Base-by-base conservation (phyloP, 768 basidiomycete genomes). In the Suillus decipiens region DNA sequence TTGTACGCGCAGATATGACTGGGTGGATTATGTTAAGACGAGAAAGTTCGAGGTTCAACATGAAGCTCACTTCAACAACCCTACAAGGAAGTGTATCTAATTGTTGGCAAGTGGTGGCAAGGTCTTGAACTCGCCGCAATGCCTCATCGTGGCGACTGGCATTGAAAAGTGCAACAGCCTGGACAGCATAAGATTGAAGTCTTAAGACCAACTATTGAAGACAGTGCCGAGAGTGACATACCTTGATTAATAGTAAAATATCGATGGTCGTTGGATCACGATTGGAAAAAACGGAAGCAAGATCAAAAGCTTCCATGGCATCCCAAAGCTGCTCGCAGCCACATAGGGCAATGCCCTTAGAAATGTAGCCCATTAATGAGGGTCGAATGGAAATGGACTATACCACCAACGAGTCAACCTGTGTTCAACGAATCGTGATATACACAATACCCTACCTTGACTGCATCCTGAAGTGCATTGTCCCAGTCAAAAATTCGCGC, bases 81-180 rank as follows among this genome's bases (percentile, higher is more conserved):
- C 8, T 48, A 15, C 47, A 48, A 24, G 24, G 24, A 48, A 28
- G 24, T 48, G 24, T 48, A 3, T 48, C 14, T 15, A 5, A 28
- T 14, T 15, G 47, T 48, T 48, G 24, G 28, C 47, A 28, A 15
- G 22, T 24, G 14, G 47, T 4, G 24, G 47, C 7, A 24, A 48
- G 47, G 24, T 7, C 14, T 48, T 48, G 24, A 48, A 48, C 47
- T 48, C 47, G 47, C 14, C 47, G 47, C 24, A 48, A 3, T 15
- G 24, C 47, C 24, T 48, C 47, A 15, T 48, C 47, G 7, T 48
- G 47, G 24, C 24, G 47, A 48, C 24, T 7, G 8, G 47, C 47
- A 48, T 48, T 48, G 24, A 48, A 48, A 28, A 48, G 47, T 14
- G 47, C 24, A 48, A 48, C 47, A 48, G 47, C 47, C 47, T 48